Evolutionary conservation across 345 rosid species (phyloP).

Genomic region (Gossypium stocksii): DNA sequence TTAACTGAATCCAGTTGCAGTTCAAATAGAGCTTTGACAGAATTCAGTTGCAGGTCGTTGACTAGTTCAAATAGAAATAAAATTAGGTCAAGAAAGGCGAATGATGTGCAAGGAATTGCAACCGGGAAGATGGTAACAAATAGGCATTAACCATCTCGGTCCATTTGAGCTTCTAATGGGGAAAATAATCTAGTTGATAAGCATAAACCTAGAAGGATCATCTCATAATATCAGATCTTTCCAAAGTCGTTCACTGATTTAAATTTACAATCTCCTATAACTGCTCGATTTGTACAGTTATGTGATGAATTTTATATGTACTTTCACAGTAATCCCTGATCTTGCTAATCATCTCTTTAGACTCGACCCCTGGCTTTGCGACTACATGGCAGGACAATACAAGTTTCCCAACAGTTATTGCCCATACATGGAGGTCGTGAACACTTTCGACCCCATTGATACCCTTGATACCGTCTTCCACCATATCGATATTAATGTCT

Average conservation of each 20-base stretch:
- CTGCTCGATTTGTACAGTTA: slow-evolving; percentile 70
- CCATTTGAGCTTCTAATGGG: background rate
- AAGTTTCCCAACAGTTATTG: slow-evolving; percentile 51
- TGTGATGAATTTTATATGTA: slow-evolving; percentile 52
- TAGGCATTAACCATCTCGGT: background rate
- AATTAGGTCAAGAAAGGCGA: too few species aligned
- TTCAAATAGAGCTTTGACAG: too few species aligned
- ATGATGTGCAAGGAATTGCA: too few species aligned
- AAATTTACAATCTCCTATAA: background rate
- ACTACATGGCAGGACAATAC: slow-evolving; percentile 67
- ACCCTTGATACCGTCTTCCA: slow-evolving; percentile 42
- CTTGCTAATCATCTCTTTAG: slow-evolving; percentile 37
- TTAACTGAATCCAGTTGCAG: background rate
- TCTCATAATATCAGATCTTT: too few species aligned
- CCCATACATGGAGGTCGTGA: slow-evolving; percentile 68
- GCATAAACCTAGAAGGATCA: background rate
- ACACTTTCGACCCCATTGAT: slow-evolving; percentile 51
- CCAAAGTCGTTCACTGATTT: background rate
- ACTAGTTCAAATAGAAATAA: background rate
- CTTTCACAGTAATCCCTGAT: slow-evolving; percentile 54
- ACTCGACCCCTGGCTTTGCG: slow-evolving; percentile 46
- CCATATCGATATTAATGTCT: slow-evolving; percentile 40
- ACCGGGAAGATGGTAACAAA: background rate
- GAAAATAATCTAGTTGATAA: background rate
- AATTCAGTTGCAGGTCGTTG: background rate